These are phyloP conservation scores for Ruellia speciosa DNA, from an alignment of 305 asterid genomes.

Conservation along the genomic window DNA sequence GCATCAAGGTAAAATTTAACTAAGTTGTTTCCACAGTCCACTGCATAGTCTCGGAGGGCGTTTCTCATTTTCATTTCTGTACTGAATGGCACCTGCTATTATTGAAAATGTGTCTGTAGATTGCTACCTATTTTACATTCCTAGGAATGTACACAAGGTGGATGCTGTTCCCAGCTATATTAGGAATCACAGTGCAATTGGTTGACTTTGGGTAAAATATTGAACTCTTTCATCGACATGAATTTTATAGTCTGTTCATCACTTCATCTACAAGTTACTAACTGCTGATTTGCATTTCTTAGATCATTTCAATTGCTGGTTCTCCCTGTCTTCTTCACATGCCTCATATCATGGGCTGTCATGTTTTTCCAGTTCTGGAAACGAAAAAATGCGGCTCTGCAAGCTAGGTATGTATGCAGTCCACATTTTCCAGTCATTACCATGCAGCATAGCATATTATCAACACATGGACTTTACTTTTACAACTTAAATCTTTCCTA, in stretches of 20 bases:
- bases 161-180: constrained; percentile 83
- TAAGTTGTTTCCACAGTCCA: constrained; percentile 1
- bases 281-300: constrained; percentile 15
- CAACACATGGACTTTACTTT: not conserved
- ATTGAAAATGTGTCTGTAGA: constrained; percentile 32
- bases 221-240: constrained; percentile 14
- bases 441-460: not conserved
- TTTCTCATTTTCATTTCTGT: constrained; percentile 22
- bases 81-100: constrained; percentile 1
- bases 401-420: constrained; percentile 41
- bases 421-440: constrained; percentile 15
- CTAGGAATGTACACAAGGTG: constrained; percentile 92
- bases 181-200: constrained; percentile 67
- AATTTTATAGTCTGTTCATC: constrained; percentile 5
- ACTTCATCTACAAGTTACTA: constrained; percentile 18
- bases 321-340: constrained; percentile 74
- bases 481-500: not conserved
- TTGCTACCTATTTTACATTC: constrained; percentile 80
- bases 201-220: constrained; percentile 69
- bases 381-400: constrained; percentile 71
- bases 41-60: not conserved
- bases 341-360: constrained; percentile 79
- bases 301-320: constrained; percentile 71
- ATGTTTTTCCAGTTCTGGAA: constrained; percentile 92
- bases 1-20: constrained; percentile 53